Evolutionary conservation across 2,329 filamentous ascomycete genomes (phyloP).

Genomic region (Teratosphaeria viscida): DNA sequence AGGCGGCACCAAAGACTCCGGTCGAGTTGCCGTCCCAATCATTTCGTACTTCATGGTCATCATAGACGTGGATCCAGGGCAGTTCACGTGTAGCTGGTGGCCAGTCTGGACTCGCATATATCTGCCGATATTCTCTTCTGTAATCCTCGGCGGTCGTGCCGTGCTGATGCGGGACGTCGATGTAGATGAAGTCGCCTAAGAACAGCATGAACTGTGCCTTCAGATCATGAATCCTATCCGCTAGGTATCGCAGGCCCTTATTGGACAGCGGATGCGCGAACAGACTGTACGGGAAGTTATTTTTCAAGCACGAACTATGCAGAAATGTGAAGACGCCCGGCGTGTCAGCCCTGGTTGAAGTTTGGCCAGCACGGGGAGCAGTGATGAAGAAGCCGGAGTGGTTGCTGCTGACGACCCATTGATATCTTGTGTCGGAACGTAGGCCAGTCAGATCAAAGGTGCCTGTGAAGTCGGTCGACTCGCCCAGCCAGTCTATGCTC

Average conservation of each 20-base stretch:
- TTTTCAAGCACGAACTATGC: slow-evolving; percentile 85
- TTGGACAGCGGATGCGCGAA: slow-evolving; percentile 74
- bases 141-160: slow-evolving; percentile 66
- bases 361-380: slow-evolving; percentile 58
- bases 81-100: slow-evolving; percentile 60
- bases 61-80: slow-evolving; percentile 96
- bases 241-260: slow-evolving; percentile 67
- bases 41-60: slow-evolving; percentile 93
- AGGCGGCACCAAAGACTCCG: slow-evolving; percentile 66
- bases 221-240: slow-evolving; percentile 59
- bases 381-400: slow-evolving; percentile 72
- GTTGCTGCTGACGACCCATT: slow-evolving; percentile 80
- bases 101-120: slow-evolving; percentile 97
- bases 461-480: slow-evolving; percentile 74
- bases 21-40: slow-evolving; percentile 81
- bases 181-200: slow-evolving; percentile 80
- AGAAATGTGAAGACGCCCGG: slow-evolving; percentile 77
- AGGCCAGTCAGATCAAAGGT: slow-evolving; percentile 58
- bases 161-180: slow-evolving; percentile 75
- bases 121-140: slow-evolving; percentile 80
- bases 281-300: slow-evolving; percentile 79
- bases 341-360: slow-evolving; percentile 41
- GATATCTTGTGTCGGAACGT: slow-evolving; percentile 62
- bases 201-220: slow-evolving; percentile 63
- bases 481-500: slow-evolving; percentile 53